These are phyloP conservation scores for Boletus rubroflammeus DNA, from an alignment of 768 basidiomycete species.

Conservation along the genomic window DNA sequence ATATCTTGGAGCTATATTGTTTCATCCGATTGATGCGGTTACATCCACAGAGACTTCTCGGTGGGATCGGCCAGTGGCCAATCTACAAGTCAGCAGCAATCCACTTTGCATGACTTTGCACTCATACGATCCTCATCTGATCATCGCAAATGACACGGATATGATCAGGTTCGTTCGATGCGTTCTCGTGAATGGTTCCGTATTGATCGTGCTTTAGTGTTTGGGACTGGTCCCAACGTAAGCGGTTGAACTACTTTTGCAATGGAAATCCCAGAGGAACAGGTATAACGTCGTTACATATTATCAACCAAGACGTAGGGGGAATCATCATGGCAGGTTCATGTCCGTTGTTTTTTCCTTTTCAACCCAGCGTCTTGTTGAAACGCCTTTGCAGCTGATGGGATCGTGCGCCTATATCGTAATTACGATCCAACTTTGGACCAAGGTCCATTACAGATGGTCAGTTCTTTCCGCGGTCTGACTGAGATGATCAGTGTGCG, in stretches of 20 bases:
- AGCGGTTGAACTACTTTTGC: slow-evolving; percentile 75
- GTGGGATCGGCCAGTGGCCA: slow-evolving; percentile 75
- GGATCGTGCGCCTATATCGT: slow-evolving; percentile 85
- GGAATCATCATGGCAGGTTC: slow-evolving; percentile 87
- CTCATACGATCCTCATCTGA: slow-evolving; percentile 85
- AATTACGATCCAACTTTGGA: slow-evolving; percentile 80
- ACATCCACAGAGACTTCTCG: slow-evolving; percentile 46
- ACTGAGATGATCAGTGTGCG: slow-evolving; percentile 70
- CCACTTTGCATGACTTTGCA: slow-evolving; percentile 86
- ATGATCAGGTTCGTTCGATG: slow-evolving; percentile 64
- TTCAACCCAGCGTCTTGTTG: neutral
- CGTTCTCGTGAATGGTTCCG: neutral
- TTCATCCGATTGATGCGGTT: neutral
- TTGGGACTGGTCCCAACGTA: slow-evolving; percentile 89
- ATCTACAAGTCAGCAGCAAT: slow-evolving; percentile 53
- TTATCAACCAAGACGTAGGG: slow-evolving; percentile 94
- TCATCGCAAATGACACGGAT: slow-evolving; percentile 81
- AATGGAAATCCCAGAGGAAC: slow-evolving; percentile 84
- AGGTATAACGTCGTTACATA: slow-evolving; percentile 81
- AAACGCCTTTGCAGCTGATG: slow-evolving; percentile 63
- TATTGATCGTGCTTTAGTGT: slow-evolving; percentile 48
- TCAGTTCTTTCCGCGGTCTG: slow-evolving; percentile 88
- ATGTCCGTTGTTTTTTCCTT: slow-evolving; percentile 43
- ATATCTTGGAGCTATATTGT: slow-evolving; percentile 19
- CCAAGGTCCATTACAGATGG: slow-evolving; percentile 80